Conservation (phyloP, 805 yeast genomes). For the Cyberlindnera maclurae region DNA sequence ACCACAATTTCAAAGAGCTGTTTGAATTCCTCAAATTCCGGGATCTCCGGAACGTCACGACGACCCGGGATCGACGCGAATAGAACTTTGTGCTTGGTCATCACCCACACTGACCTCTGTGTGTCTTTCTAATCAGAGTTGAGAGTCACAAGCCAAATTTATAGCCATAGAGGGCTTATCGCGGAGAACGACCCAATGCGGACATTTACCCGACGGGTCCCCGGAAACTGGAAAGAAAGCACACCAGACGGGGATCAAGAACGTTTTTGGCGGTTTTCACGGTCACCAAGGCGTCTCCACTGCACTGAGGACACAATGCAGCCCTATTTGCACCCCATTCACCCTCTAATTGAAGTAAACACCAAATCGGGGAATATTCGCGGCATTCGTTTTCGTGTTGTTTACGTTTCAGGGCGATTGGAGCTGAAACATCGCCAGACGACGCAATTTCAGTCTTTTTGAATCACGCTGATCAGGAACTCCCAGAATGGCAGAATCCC, state of each 20-base stretch:
- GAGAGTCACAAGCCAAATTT: neutral
- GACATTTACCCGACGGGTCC: neutral
- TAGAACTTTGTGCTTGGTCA: slow-evolving; percentile 14
- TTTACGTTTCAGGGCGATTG: slow-evolving; percentile 3
- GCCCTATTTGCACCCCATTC: no score
- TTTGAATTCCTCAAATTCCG: slow-evolving; percentile 38
- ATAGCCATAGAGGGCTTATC: no score
- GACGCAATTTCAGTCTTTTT: no score
- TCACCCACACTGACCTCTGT: no score
- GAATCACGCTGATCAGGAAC: no score
- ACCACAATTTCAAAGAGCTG: slow-evolving; percentile 29
- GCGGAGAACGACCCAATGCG: no score
- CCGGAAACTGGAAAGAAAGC: neutral
- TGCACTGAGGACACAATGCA: no score
- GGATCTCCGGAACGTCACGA: slow-evolving; percentile 37
- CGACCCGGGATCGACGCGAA: slow-evolving; percentile 24
- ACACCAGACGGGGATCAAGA: no score
- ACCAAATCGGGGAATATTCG: slow-evolving; percentile 1
- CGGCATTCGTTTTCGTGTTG: slow-evolving; percentile 3
- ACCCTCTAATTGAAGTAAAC: neutral
- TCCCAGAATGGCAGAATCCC: slow-evolving; percentile 47
- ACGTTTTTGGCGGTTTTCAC: no score
- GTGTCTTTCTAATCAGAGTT: no score
- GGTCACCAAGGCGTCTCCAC: no score
- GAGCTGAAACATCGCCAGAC: neutral